A percentile compares a stretch with the other conserved stretches of the same genome.
These are phyloP conservation scores for Quercus lobata DNA, from an alignment of 331 rosid genomes.

Conservation along the genomic window DNA sequence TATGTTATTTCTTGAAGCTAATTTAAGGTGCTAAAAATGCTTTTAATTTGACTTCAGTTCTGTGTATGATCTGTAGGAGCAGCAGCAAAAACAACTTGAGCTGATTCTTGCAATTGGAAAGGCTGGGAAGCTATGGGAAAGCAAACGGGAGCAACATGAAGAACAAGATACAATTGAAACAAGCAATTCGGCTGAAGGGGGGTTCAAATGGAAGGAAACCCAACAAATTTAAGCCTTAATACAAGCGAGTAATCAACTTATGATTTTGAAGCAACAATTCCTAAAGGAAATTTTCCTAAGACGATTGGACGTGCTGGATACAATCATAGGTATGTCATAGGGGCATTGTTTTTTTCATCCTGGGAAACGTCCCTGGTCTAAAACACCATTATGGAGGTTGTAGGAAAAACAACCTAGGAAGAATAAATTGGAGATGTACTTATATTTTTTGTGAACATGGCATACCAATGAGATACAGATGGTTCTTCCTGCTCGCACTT, in stretches of 20 bases:
- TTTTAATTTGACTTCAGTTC: slow-evolving; percentile 1
- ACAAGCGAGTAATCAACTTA: slow-evolving; percentile 11
- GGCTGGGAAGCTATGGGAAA: slow-evolving; percentile 56
- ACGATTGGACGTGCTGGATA: background rate
- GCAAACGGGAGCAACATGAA: slow-evolving; percentile 34
- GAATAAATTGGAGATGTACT: background rate
- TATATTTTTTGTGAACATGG: background rate
- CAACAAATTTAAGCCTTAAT: slow-evolving; percentile 46
- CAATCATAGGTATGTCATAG: background rate
- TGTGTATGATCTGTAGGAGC: slow-evolving; percentile 52
- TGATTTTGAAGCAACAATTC: slow-evolving; percentile 22
- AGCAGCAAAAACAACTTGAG: slow-evolving; percentile 84
- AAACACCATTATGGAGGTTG: slow-evolving; percentile 7
- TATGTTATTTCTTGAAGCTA: background rate
- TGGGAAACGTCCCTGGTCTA: background rate
- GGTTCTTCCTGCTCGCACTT: slow-evolving; percentile 11
- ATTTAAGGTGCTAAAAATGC: background rate
- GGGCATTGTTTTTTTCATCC: background rate
- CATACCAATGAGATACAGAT: background rate
- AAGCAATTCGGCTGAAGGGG: slow-evolving; percentile 31
- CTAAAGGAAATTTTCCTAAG: slow-evolving; percentile 12
- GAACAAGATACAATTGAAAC: slow-evolving; percentile 26
- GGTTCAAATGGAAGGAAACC: slow-evolving; percentile 51
- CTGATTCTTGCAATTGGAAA: slow-evolving; percentile 77
- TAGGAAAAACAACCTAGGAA: background rate